Base-by-base conservation (phyloP, 441 rosid species). In the Adansonia madagascariensis region DNA sequence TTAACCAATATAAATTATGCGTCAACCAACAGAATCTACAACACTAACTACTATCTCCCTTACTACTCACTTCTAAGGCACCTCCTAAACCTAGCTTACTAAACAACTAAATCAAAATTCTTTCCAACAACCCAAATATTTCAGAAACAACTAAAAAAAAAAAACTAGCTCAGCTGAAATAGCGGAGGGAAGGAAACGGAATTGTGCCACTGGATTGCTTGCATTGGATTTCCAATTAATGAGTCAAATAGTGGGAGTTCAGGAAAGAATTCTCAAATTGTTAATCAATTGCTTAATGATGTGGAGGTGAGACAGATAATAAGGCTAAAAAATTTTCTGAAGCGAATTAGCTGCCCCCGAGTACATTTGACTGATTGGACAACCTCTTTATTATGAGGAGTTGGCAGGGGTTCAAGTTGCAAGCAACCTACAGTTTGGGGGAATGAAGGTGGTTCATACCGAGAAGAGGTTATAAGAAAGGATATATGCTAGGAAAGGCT, bases 391-490 rank as follows among this genome's bases (percentile, higher is more conserved):
- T 75, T 91, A 86, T 18, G 92, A 89, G 63, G 97, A 89, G 82
- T 78, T 96, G 76, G 87, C 85, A 14, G 98, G 98, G 76, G 96
- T 92, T 84, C 97, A 90, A 1, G 94, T 98, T 78, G 97, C 97
- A n/a, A 98, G 98, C 43, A 90, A 92, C 64, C 97, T 97, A 3
- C 97, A 92, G 84, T 94, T 91, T 83, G 94, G 98, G 99, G 97
- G 79, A 90, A 86, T 59, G 97, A 91, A 70, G 99, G 94, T 82
- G 99, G 99, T 7, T 94, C 91, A 11, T 94, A 91, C 84, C 86
- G 76, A 83, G 97, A 94, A 84, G 99, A 94, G 86, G 99, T 98
- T 52, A 94, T 80, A 87, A 89, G 15, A 91, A 87, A 75, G 98
- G 97, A 77, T 81, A 85, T 78, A 91, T 95, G 79, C 94, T 98